phyloP scores from a whole-genome alignment of 495 filamentous ascomycete species.

The Penicillium antarcticum region DNA sequence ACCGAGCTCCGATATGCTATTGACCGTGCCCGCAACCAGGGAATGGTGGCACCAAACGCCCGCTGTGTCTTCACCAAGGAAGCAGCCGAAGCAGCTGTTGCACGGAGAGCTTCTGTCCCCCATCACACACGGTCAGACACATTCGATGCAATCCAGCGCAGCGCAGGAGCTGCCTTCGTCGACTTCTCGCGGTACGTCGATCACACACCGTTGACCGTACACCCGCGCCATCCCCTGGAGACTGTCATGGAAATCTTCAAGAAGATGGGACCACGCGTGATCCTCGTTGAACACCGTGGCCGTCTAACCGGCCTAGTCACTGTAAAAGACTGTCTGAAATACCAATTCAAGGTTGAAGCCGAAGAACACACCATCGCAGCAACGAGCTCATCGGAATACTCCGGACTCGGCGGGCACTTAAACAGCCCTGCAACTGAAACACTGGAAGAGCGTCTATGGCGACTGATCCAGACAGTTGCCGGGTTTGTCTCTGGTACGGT shows the following conservation, averaged over 20 bases:
- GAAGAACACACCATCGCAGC: conserved; percentile 65
- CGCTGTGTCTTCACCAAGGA: conserved; percentile 77
- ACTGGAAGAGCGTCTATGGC: conserved; percentile 68
- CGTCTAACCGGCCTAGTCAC: conserved; percentile 82
- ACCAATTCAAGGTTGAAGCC: conserved; percentile 95
- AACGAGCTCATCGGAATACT: conserved; percentile 42
- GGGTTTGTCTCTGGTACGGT: conserved; percentile 18
- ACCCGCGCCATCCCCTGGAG: conserved; percentile 88
- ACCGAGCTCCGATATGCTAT: conserved; percentile 94
- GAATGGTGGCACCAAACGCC: conserved; percentile 63
- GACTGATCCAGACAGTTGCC: conserved; percentile 52
- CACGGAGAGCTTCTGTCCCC: conserved; percentile 30
- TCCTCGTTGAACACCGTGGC: conserved; percentile 88
- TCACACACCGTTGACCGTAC: conserved; percentile 83
- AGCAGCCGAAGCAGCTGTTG: conserved; percentile 38
- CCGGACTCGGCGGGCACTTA: conserved; percentile 30
- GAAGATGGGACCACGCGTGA: conserved; percentile 93
- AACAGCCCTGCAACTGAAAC: conserved; percentile 22
- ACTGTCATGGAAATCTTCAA: conserved; percentile 99
- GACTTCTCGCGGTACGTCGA: conserved; percentile 90
- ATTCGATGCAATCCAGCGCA: conserved; percentile 61
- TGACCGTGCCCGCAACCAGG: conserved; percentile 73
- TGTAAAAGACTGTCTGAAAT: conserved; percentile 95
- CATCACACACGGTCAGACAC: conserved; percentile 44
- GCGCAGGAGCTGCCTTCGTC: conserved; percentile 54